Percentiles rank a stretch among this genome's conserved stretches.
phyloP scores from a whole-genome alignment of 352 stramenopile species.

The Globisporangium viniferum region DNA sequence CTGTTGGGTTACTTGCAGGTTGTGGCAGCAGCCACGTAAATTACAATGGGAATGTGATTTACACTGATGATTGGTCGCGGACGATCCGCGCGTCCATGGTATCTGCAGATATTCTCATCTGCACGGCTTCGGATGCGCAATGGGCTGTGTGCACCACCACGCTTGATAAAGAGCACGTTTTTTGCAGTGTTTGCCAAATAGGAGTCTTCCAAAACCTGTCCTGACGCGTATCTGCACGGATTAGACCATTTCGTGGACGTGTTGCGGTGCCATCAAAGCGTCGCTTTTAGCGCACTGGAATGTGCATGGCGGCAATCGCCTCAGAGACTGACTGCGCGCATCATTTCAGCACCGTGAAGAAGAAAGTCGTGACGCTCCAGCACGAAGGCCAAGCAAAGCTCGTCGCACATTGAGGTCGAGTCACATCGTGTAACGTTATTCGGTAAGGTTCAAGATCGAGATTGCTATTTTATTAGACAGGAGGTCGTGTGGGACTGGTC shows the following conservation, averaged over 20 bases:
- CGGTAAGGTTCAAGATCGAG: no score
- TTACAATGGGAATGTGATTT: no score
- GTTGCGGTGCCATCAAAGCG: slow-evolving; percentile 29
- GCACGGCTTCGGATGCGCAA: no score
- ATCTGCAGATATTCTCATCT: no score
- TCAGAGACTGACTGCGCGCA: slow-evolving; percentile 54
- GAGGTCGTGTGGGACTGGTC: no score
- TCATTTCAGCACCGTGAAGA: slow-evolving; percentile 56
- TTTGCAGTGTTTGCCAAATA: no score
- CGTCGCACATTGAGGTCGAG: slow-evolving; percentile 43
- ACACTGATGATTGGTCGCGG: no score
- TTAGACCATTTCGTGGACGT: not conserved
- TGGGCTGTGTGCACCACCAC: no score
- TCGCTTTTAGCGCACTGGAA: slow-evolving; percentile 59
- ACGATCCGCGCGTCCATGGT: no score
- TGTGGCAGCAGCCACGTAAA: not conserved
- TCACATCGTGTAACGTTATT: slow-evolving; percentile 10
- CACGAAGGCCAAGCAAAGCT: slow-evolving; percentile 52
- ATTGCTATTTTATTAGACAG: no score
- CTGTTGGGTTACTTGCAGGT: not conserved
- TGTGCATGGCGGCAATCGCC: slow-evolving; percentile 75
- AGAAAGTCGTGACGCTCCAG: slow-evolving; percentile 67
- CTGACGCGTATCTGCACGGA: not conserved
- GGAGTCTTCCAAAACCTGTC: no score
- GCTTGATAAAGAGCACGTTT: no score